Conservation (phyloP, 1,284 basidiomycete genomes). For the Cerioporus squamosus region DNA sequence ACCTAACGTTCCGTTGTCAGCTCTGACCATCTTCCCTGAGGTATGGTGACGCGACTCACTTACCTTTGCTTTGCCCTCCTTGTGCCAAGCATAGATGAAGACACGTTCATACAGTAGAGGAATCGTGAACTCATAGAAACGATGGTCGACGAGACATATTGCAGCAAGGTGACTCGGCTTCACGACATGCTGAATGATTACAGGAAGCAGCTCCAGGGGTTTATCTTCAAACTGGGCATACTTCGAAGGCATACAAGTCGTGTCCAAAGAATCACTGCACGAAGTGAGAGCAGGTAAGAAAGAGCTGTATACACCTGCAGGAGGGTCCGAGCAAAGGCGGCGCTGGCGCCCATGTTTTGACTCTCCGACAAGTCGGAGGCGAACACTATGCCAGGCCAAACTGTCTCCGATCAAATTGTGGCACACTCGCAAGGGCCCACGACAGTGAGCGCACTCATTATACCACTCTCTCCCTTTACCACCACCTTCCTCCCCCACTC, state of each 20-base stretch:
- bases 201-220: slow-evolving; percentile 62
- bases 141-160: slow-evolving; percentile 57
- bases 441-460: too few relatives aligned
- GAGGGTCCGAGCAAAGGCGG: too few relatives aligned
- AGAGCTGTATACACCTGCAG: too few relatives aligned
- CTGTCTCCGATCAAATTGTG: too few relatives aligned
- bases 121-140: slow-evolving; percentile 53
- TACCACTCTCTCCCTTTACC: not conserved
- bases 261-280: too few relatives aligned
- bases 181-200: slow-evolving; percentile 52
- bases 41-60: slow-evolving; percentile 33
- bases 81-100: slow-evolving; percentile 71
- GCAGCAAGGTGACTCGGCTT: slow-evolving; percentile 55
- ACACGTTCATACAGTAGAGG: slow-evolving; percentile 57
- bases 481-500: not conserved
- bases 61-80: slow-evolving; percentile 62
- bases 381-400: too few relatives aligned
- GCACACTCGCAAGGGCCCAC: not conserved
- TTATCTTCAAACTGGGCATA: slow-evolving; percentile 36
- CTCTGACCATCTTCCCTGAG: too few relatives aligned
- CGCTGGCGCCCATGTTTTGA: too few relatives aligned
- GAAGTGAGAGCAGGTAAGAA: too few relatives aligned
- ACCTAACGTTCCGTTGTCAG: slow-evolving; percentile 41
- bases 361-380: too few relatives aligned
- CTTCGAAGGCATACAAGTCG: not conserved